Evolutionary conservation across 805 yeast genomes (phyloP).

Genomic region (Teunomyces pallodes): DNA sequence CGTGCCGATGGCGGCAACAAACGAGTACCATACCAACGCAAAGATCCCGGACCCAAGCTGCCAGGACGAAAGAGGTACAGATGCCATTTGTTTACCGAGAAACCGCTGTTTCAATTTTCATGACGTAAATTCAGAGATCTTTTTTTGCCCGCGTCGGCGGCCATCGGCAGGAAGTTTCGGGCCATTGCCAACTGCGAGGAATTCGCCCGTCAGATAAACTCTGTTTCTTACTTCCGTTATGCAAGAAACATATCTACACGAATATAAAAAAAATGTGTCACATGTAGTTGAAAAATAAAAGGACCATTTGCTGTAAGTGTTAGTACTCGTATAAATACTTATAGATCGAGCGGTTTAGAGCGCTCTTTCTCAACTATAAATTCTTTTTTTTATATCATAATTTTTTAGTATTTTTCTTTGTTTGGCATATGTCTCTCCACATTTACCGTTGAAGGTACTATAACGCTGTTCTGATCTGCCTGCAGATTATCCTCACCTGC

Average conservation of each 20-base stretch:
- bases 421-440: neutral
- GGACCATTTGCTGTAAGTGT: no score
- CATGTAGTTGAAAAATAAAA: no score
- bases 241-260: no score
- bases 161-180: neutral
- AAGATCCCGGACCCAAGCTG: conserved; percentile 12
- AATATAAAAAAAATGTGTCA: no score
- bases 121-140: neutral
- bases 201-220: no score
- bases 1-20: conserved; percentile 35
- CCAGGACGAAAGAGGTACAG: conserved; percentile 2
- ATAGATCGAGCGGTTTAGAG: neutral
- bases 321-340: no score
- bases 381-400: neutral
- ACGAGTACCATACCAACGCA: conserved; percentile 38
- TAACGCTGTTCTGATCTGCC: no score
- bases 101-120: neutral
- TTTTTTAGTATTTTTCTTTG: neutral
- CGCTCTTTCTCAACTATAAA: neutral
- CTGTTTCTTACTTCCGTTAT: no score
- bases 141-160: neutral
- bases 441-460: neutral
- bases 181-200: no score
- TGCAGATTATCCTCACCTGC: no score
- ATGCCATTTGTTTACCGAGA: neutral